Conservation (phyloP, 2,329 filamentous ascomycete species). For the Ophiobolus disseminans region DNA sequence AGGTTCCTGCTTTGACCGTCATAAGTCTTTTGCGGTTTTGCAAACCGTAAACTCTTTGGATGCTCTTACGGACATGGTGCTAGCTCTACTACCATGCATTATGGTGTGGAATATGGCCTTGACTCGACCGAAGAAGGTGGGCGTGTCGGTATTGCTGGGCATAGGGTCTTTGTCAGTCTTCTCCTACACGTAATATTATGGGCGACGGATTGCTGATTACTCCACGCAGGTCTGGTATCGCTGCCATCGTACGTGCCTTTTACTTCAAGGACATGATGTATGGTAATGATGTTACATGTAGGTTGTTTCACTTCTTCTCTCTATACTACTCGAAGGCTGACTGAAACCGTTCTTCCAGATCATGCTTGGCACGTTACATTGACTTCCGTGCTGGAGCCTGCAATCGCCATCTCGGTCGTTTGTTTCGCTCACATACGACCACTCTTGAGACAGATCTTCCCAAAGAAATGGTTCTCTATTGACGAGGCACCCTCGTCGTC, state of each 20-base stretch:
- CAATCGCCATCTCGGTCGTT: background rate
- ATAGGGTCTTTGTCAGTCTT: background rate
- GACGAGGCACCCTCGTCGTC: background rate
- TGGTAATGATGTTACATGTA: background rate
- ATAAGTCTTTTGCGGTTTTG: background rate
- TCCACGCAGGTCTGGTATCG: background rate
- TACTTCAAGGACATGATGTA: background rate
- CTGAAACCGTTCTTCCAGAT: background rate
- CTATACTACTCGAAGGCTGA: background rate
- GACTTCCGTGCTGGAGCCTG: background rate
- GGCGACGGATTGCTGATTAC: background rate
- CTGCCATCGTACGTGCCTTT: background rate
- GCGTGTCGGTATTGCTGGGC: background rate
- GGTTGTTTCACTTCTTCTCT: background rate
- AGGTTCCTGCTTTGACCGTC: background rate
- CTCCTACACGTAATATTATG: background rate
- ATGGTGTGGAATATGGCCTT: background rate
- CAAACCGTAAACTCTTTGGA: background rate
- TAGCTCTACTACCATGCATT: background rate
- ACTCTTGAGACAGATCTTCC: background rate
- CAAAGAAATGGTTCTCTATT: background rate
- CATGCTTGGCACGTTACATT: background rate
- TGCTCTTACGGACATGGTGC: background rate
- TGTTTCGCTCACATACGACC: background rate
- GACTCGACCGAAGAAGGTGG: background rate